Evolutionary conservation across 768 basidiomycete genomes (phyloP).

Genomic region (Termitomyces sp.): DNA sequence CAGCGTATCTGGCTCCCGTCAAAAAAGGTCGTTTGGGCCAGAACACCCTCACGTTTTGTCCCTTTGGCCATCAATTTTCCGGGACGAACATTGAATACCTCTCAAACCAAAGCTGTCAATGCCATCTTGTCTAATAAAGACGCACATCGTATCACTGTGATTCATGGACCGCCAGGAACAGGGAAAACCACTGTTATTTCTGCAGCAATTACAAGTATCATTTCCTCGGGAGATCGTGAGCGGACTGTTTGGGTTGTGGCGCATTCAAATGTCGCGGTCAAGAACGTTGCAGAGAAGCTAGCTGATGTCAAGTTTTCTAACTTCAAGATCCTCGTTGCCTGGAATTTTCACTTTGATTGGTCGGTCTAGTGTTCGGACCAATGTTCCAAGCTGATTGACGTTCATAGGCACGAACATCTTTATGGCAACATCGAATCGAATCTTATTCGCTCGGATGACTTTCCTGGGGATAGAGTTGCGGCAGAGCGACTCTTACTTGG

Average conservation of each 20-base stretch:
- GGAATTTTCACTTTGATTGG: conserved; percentile 64
- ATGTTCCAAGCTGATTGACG: background rate
- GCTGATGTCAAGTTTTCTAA: conserved; percentile 37
- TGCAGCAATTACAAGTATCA: conserved; percentile 36
- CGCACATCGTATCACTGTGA: conserved; percentile 25
- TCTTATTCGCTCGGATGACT: conserved; percentile 42
- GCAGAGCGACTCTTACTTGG: conserved; percentile 26
- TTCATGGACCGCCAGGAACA: conserved; percentile 59
- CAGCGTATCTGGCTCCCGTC: conserved; percentile 29
- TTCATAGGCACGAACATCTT: conserved; percentile 67
- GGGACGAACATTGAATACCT: conserved; percentile 26
- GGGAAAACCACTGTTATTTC: conserved; percentile 66
- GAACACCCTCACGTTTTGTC: background rate
- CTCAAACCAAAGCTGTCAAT: conserved; percentile 30
- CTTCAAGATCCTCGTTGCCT: conserved; percentile 63
- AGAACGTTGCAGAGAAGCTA: conserved; percentile 76
- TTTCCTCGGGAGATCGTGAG: conserved; percentile 17
- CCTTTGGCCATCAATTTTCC: conserved; percentile 17
- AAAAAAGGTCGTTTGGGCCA: conserved; percentile 12
- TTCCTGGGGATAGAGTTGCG: conserved; percentile 19
- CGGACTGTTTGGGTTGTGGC: conserved; percentile 61
- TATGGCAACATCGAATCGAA: conserved; percentile 47
- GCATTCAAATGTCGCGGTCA: conserved; percentile 77
- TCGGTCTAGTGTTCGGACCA: conserved; percentile 18
- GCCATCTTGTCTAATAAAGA: conserved; percentile 31